These are phyloP conservation scores for Pseudotulostoma volvatum DNA, from an alignment of 495 filamentous ascomycete genomes.

Conservation along the genomic window DNA sequence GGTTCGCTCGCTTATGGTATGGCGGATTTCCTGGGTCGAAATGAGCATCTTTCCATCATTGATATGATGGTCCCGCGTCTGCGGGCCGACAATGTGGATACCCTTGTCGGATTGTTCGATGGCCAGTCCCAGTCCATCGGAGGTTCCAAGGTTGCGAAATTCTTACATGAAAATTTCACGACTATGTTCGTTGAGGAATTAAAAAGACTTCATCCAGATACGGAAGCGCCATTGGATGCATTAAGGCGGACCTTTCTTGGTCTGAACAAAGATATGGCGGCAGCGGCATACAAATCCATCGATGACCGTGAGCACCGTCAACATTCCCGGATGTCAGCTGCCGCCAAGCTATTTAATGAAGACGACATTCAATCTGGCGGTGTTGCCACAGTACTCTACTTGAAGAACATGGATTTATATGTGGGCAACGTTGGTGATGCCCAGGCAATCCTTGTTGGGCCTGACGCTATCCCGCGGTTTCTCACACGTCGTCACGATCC, in stretches of 20 bases:
- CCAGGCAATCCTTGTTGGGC: slow-evolving; percentile 82
- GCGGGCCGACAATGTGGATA: slow-evolving; percentile 81
- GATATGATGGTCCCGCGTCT: slow-evolving; percentile 92
- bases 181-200: slow-evolving; percentile 71
- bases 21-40: slow-evolving; percentile 88
- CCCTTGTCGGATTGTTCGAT: slow-evolving; percentile 85
- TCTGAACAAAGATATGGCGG: slow-evolving; percentile 87
- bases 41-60: slow-evolving; percentile 91
- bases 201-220: slow-evolving; percentile 34
- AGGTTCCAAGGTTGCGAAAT: slow-evolving; percentile 91
- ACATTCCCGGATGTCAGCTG: slow-evolving; percentile 51
- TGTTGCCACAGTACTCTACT: slow-evolving; percentile 81
- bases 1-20: slow-evolving; percentile 86
- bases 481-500: slow-evolving; percentile 88
- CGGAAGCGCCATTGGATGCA: slow-evolving; percentile 66
- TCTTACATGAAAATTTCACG: slow-evolving; percentile 84
- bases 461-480: slow-evolving; percentile 61
- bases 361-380: slow-evolving; percentile 81
- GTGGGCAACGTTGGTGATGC: slow-evolving; percentile 92
- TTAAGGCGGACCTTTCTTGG: slow-evolving; percentile 72
- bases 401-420: slow-evolving; percentile 78
- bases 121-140: slow-evolving; percentile 69
- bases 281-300: slow-evolving; percentile 63
- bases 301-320: slow-evolving; percentile 48
- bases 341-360: slow-evolving; percentile 56